phyloP scores from a whole-genome alignment of 768 basidiomycete species.

The Hypsizygus marmoreus region DNA sequence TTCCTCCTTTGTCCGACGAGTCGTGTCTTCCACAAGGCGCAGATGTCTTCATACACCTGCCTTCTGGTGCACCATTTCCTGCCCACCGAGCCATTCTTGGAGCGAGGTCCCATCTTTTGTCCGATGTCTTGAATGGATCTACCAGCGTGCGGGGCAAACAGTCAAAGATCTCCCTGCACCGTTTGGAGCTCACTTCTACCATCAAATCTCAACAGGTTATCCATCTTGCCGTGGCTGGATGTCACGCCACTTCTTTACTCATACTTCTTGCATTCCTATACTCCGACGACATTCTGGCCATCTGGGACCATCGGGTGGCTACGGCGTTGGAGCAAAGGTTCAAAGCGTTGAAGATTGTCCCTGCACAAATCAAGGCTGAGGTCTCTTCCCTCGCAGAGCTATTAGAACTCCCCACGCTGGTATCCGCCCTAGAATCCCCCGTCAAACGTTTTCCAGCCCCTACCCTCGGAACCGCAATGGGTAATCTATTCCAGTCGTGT shows the following conservation, averaged over 20 bases:
- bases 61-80: conserved; percentile 47
- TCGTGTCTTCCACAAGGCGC: conserved; percentile 51
- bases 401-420: conserved; percentile 59
- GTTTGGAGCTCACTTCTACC: conserved; percentile 13
- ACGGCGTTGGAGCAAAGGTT: conserved; percentile 42
- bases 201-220: conserved; percentile 4
- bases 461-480: conserved; percentile 54
- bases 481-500: conserved; percentile 45
- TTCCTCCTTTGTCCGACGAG: conserved; percentile 13
- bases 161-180: conserved; percentile 32
- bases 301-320: conserved; percentile 81
- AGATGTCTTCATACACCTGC: conserved; percentile 57
- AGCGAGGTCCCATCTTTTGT: conserved; percentile 53
- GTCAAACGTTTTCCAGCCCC: conserved; percentile 55
- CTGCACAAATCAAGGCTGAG: conserved; percentile 59
- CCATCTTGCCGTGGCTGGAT: conserved; percentile 51
- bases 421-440: conserved; percentile 55
- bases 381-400: conserved; percentile 58
- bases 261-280: conserved; percentile 87
- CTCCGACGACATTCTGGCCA: conserved; percentile 75
- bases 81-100: conserved; percentile 70
- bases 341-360: conserved; percentile 39
- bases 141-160: conserved; percentile 25
- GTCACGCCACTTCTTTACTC: conserved; percentile 67
- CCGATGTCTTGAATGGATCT: conserved; percentile 39